These are phyloP conservation scores for Paxillus rubicundulus DNA, from an alignment of 768 basidiomycete species.

Conservation along the genomic window DNA sequence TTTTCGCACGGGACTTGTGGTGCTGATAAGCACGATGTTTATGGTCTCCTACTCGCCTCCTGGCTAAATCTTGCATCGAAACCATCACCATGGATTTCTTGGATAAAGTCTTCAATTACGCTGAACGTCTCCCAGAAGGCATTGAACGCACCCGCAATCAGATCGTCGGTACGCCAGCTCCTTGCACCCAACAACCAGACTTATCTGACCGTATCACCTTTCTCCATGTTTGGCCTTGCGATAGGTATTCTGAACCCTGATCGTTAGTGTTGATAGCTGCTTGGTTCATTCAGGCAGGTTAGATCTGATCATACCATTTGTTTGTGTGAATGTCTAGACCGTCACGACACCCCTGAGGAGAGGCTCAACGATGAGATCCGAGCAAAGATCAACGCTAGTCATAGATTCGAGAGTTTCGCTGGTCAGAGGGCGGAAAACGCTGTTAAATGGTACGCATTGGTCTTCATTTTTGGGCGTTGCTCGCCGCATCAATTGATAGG, in stretches of 20 bases:
- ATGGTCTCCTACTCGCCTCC: not conserved
- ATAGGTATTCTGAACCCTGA: conserved; percentile 35
- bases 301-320: not conserved
- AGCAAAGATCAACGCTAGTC: conserved; percentile 68
- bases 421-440: conserved; percentile 62
- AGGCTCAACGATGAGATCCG: conserved; percentile 68
- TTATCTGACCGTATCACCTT: not conserved
- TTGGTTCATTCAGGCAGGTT: not conserved
- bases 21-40: not conserved
- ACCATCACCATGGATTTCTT: conserved; percentile 40
- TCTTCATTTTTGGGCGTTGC: too few relatives aligned
- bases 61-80: not conserved
- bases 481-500: not conserved
- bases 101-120: conserved; percentile 34
- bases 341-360: conserved; percentile 78
- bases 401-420: conserved; percentile 88
- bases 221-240: not conserved
- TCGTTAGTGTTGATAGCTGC: conserved; percentile 23
- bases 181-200: not conserved
- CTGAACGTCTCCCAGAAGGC: conserved; percentile 39
- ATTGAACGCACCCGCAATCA: conserved; percentile 36
- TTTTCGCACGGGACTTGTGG: not conserved
- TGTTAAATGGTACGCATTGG: conserved; percentile 69
- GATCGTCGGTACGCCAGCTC: conserved; percentile 32
- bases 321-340: conserved; percentile 33